Conservation (phyloP, 352 stramenopile genomes). For the Pythium volutum region DNA sequence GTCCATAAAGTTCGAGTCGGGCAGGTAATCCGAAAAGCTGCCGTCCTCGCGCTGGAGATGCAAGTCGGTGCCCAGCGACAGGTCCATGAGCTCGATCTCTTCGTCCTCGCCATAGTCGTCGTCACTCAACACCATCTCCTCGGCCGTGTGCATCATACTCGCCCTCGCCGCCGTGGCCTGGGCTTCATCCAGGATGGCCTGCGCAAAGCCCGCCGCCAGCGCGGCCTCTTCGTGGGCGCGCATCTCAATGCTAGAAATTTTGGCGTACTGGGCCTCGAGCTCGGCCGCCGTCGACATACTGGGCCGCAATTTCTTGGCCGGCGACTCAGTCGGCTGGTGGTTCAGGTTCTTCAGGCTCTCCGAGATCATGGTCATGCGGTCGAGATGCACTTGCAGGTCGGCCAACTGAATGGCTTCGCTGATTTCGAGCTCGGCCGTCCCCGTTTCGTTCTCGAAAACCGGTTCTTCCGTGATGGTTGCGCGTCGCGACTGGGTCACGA, state of each 20-base stretch:
- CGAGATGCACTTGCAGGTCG: constrained; percentile 65
- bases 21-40: constrained; percentile 62
- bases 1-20: constrained; percentile 63
- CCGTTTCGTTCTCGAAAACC: not conserved
- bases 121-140: constrained; percentile 4
- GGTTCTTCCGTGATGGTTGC: constrained; percentile 24
- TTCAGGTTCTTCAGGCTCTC: constrained; percentile 42
- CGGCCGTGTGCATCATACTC: constrained; percentile 7
- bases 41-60: constrained; percentile 43
- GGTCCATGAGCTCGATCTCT: constrained; percentile 24
- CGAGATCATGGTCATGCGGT: constrained; percentile 76
- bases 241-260: constrained; percentile 24
- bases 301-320: constrained; percentile 42
- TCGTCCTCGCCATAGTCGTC: constrained; percentile 17
- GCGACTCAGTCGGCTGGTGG: constrained; percentile 34
- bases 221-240: constrained; percentile 22
- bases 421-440: not conserved
- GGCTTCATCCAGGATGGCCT: constrained; percentile 19
- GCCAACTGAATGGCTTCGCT: constrained; percentile 43
- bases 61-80: constrained; percentile 44
- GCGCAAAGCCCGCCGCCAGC: constrained; percentile 16
- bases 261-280: constrained; percentile 12
- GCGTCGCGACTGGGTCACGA: constrained; percentile 23
- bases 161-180: not conserved
- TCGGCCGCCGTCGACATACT: constrained; percentile 28